These are phyloP conservation scores for Buddleja alternifolia DNA, from an alignment of 257 asterid species.

Conservation along the genomic window DNA sequence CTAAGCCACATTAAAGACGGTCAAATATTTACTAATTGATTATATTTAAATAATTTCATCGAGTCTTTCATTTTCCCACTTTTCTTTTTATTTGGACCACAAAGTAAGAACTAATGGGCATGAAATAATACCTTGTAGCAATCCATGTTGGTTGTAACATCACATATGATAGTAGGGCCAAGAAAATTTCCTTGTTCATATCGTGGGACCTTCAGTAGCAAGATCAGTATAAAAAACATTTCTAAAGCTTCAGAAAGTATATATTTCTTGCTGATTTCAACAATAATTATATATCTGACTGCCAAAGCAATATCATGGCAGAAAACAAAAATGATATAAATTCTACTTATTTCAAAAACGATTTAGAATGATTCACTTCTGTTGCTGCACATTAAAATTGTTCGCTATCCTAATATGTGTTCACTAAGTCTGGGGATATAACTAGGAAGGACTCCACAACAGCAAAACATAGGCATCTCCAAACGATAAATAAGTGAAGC, in stretches of 20 bases:
- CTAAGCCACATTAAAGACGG: constrained; percentile 11
- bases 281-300: background rate
- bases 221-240: constrained; percentile 16
- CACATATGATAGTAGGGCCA: constrained; percentile 49
- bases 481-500: constrained; percentile 11
- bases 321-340: background rate
- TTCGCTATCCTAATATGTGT: background rate
- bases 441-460: background rate
- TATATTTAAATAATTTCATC: background rate
- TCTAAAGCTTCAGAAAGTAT: constrained; percentile 10
- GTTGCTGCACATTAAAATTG: too few relatives aligned
- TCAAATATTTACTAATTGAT: background rate
- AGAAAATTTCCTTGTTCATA: constrained; percentile 49
- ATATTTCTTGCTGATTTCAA: background rate
- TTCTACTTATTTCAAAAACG: too few relatives aligned
- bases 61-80: background rate
- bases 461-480: background rate
- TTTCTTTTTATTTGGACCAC: background rate
- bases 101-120: background rate
- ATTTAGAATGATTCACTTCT: too few relatives aligned
- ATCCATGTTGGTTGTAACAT: constrained; percentile 46
- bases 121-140: constrained; percentile 48
- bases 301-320: background rate
- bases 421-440: background rate
- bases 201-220: constrained; percentile 46